A percentile compares a stretch with the other conserved stretches of the same genome.
phyloP scores from a whole-genome alignment of 2,329 filamentous ascomycete species.

The Zymoseptoria brevis region DNA sequence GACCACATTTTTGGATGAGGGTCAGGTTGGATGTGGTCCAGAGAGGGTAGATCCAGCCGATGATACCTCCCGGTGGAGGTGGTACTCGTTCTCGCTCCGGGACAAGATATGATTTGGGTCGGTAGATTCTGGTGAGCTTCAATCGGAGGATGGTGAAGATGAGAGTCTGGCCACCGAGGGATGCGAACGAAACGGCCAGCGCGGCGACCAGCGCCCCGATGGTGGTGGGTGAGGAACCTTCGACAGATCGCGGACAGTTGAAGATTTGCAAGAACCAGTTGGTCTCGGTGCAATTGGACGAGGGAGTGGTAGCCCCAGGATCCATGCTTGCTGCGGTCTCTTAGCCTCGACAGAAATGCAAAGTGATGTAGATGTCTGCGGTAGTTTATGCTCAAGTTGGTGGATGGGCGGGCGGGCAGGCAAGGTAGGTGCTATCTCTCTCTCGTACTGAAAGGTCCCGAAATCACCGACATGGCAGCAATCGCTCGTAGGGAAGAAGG shows the following conservation, averaged over 20 bases:
- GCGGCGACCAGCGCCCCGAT: slow-evolving; percentile 28
- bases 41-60: slow-evolving; percentile 47
- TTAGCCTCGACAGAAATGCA: background rate
- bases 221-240: background rate
- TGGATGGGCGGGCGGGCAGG: too few relatives aligned
- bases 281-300: background rate
- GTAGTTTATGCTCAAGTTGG: background rate
- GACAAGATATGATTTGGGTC: slow-evolving; percentile 78
- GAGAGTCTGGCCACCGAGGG: slow-evolving; percentile 45
- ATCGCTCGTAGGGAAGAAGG: background rate
- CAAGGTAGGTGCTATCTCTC: background rate
- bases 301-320: background rate
- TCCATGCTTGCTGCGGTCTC: background rate
- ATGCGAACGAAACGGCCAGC: slow-evolving; percentile 27
- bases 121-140: slow-evolving; percentile 78
- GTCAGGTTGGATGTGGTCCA: slow-evolving; percentile 69
- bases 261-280: slow-evolving; percentile 5
- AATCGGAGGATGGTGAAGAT: slow-evolving; percentile 71
- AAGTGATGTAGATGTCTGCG: background rate
- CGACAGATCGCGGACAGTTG: slow-evolving; percentile 1
- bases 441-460: background rate
- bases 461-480: background rate
- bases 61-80: slow-evolving; percentile 55
- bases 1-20: slow-evolving; percentile 87
- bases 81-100: slow-evolving; percentile 75